Evolutionary conservation across 495 filamentous ascomycete species (phyloP).

Genomic region (Penicillium turbatum): DNA sequence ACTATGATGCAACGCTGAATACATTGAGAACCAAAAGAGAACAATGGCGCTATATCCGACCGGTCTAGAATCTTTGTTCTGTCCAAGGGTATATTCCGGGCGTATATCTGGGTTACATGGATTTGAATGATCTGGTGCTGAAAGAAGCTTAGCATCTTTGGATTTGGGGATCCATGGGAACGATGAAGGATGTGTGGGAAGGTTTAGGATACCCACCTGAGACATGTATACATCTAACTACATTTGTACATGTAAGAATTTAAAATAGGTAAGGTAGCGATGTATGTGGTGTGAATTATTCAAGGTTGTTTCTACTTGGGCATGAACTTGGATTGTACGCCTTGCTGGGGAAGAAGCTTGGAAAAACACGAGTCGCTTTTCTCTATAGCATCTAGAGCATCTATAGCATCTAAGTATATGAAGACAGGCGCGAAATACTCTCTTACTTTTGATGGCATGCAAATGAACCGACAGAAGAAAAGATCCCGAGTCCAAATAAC

Average conservation of each 20-base stretch:
- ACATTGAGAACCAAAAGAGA: neutral
- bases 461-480: slow-evolving; percentile 7
- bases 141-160: neutral
- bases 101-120: neutral
- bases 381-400: neutral
- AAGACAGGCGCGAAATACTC: neutral
- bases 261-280: too few relatives aligned
- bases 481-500: neutral
- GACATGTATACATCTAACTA: too few relatives aligned
- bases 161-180: neutral
- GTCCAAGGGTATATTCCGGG: neutral
- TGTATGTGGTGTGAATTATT: too few relatives aligned
- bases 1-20: neutral
- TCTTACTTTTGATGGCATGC: slow-evolving; percentile 9
- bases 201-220: too few relatives aligned
- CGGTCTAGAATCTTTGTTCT: neutral
- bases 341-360: neutral
- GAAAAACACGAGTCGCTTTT: slow-evolving; percentile 8
- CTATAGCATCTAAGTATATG: slow-evolving; percentile 1
- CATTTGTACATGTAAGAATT: too few relatives aligned
- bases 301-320: neutral
- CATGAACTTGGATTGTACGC: neutral
- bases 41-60: neutral
- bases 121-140: neutral
- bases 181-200: neutral